Conservation (phyloP, 371 early-diverging fungal genomes). For the Synchytrium microbalum region DNA sequence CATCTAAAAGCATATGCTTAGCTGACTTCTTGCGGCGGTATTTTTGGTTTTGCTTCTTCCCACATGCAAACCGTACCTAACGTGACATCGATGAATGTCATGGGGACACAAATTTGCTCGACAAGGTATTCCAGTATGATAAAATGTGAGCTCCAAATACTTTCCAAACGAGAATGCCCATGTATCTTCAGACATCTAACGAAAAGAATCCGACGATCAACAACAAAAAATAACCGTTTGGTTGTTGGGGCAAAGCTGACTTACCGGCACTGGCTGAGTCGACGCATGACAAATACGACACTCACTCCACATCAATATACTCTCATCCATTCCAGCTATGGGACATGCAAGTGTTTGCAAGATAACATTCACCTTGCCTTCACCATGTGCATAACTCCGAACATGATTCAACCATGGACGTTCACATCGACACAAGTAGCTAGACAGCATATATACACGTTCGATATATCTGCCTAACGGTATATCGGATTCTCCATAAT, state of each 20-base stretch:
- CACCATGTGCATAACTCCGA: conserved; percentile 74
- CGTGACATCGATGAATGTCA: conserved; percentile 67
- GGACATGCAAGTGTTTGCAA: conserved; percentile 63
- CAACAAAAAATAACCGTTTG: background rate
- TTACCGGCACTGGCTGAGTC: conserved; percentile 55
- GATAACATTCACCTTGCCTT: conserved; percentile 64
- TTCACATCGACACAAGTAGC: conserved; percentile 59
- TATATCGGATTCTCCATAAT: conserved; percentile 69
- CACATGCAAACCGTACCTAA: conserved; percentile 36
- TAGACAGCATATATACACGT: conserved; percentile 21
- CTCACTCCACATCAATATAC: conserved; percentile 74
- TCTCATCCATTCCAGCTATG: conserved; percentile 58
- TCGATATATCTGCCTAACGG: conserved; percentile 83
- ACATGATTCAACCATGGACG: conserved; percentile 66
- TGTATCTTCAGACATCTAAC: conserved; percentile 68
- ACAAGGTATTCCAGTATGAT: conserved; percentile 55
- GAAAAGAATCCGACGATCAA: background rate
- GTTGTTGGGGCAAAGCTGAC: background rate
- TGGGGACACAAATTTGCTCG: conserved; percentile 75
- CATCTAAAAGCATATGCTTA: too few species aligned
- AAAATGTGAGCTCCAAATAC: conserved; percentile 82
- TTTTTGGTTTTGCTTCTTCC: too few species aligned
- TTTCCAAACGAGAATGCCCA: conserved; percentile 93
- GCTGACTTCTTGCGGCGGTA: background rate
- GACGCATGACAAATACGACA: conserved; percentile 64